A percentile compares a stretch with the other conserved stretches of the same genome.
Evolutionary conservation across 495 filamentous ascomycete species (phyloP).

Genomic region (Geoglossum glabrum): DNA sequence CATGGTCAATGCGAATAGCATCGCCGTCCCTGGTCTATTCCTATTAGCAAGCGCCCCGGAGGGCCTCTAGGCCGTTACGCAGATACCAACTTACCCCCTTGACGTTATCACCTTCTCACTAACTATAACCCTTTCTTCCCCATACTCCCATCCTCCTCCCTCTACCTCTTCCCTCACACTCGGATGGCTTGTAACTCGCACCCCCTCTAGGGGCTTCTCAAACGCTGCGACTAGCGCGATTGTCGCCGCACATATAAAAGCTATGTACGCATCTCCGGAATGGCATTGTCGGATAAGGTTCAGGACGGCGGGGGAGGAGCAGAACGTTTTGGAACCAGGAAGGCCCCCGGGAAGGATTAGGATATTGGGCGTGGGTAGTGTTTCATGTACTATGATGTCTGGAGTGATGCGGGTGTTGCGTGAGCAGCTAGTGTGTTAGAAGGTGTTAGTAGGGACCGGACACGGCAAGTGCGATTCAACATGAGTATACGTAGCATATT

Average conservation of each 20-base stretch:
- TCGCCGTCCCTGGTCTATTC: conserved; percentile 14
- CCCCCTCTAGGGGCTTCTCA: conserved; percentile 2
- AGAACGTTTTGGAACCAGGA: conserved; percentile 13
- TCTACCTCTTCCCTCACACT: conserved; percentile 12
- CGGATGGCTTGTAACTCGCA: conserved; percentile 14
- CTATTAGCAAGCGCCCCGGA: not conserved
- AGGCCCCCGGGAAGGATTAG: conserved; percentile 16
- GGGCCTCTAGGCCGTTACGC: too few species aligned
- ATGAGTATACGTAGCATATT: not conserved
- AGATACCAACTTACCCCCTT: conserved; percentile 12
- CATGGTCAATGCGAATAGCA: conserved; percentile 15
- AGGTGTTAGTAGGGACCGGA: too few species aligned
- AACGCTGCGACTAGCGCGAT: conserved; percentile 12
- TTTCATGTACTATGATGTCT: too few species aligned
- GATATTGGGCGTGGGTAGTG: conserved; percentile 3
- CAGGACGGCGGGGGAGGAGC: conserved; percentile 1
- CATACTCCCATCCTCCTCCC: conserved; percentile 13
- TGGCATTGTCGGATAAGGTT: conserved; percentile 9
- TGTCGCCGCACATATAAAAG: conserved; percentile 15
- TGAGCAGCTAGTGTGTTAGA: too few species aligned
- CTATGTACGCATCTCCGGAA: conserved; percentile 8
- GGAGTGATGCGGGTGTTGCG: too few species aligned
- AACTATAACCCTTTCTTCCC: conserved; percentile 13
- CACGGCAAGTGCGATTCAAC: too few species aligned
- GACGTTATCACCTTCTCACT: conserved; percentile 12